phyloP scores from a whole-genome alignment of 2,329 filamentous ascomycete species.

The Monosporascus sp. region DNA sequence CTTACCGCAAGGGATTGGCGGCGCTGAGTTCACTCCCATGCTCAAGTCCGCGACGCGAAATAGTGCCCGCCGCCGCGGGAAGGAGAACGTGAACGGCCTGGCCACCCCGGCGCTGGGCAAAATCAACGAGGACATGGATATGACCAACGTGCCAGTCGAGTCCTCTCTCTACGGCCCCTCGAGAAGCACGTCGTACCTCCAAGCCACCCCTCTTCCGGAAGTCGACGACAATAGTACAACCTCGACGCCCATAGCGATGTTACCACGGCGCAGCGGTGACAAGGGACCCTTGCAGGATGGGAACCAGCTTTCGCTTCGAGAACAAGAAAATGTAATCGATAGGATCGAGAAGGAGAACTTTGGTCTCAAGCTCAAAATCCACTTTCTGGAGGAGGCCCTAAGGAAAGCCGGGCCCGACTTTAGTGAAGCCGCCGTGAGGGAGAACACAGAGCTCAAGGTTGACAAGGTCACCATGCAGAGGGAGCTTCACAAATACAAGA shows the following conservation, averaged over 20 bases:
- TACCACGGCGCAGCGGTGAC: slow-evolving; percentile 57
- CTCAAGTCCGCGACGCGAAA: slow-evolving; percentile 74
- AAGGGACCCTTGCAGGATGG: slow-evolving; percentile 73
- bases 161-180: slow-evolving; percentile 65
- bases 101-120: slow-evolving; percentile 66
- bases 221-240: slow-evolving; percentile 73
- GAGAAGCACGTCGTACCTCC: slow-evolving; percentile 58
- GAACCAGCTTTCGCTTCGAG: slow-evolving; percentile 83
- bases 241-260: slow-evolving; percentile 72
- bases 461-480: slow-evolving; percentile 81
- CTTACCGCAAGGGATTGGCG: slow-evolving; percentile 57
- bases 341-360: slow-evolving; percentile 99
- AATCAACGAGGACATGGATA: slow-evolving; percentile 62
- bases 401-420: slow-evolving; percentile 83
- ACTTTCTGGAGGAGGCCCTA: slow-evolving; percentile 89
- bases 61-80: slow-evolving; percentile 60
- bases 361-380: slow-evolving; percentile 91
- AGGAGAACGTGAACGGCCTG: slow-evolving; percentile 53
- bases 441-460: slow-evolving; percentile 95
- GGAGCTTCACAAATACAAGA: slow-evolving; percentile 81
- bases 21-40: slow-evolving; percentile 87
- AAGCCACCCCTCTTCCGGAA: slow-evolving; percentile 70
- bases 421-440: slow-evolving; percentile 81
- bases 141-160: slow-evolving; percentile 67
- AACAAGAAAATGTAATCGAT: slow-evolving; percentile 94